Base-by-base conservation (phyloP, 306 rosid species). In the Prosopis cineraria region DNA sequence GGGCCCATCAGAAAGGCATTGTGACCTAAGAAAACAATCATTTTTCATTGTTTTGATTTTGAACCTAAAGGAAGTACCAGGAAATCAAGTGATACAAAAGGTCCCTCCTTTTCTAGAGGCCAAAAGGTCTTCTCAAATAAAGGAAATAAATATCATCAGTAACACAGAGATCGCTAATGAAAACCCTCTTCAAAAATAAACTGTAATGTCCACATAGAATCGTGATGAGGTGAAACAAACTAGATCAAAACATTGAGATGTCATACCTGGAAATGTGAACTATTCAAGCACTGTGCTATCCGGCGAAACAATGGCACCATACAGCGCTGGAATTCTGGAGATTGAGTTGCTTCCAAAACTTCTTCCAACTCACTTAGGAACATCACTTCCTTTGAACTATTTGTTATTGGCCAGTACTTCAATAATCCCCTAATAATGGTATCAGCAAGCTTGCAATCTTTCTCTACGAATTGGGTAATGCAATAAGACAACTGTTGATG, bases 361-460 rank as follows among this genome's bases (percentile, higher is more conserved):
- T 90, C 94, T 82, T 90, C 94, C 83, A 88, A 75, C 76, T 90
- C 94, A 70, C 90, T 77, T 3, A 90, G 77, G 78, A 90, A 90
- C 89, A 88, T 84, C 19, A 88, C 92, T 84, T 90, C 94, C 85
- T 90, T 90, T 5, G 89, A 82, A 77, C 94, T 90, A 82, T 84
- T 90, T 34, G 92, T 90, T 84, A 90, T 83, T 6, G 94, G 94
- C 94, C 94, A 90, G 82, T 83, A 90, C 87, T 88, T 90, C 80
- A 88, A 79, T 69, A 88, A 77, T 58, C 94, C 92, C 89, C 90
- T 80, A 41, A 88, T 84, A 74, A 90, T 89, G 27, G 89, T 86
- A 85, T 90, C 94, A 25, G 94, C 88, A 79, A 90, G 90, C 85
- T 90, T 90, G 85, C 89, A 88, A 73, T 90, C 94, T 81, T 90